Conservation (phyloP, 2,329 filamentous ascomycete genomes). For the Ambrosiella cleistominuta region DNA sequence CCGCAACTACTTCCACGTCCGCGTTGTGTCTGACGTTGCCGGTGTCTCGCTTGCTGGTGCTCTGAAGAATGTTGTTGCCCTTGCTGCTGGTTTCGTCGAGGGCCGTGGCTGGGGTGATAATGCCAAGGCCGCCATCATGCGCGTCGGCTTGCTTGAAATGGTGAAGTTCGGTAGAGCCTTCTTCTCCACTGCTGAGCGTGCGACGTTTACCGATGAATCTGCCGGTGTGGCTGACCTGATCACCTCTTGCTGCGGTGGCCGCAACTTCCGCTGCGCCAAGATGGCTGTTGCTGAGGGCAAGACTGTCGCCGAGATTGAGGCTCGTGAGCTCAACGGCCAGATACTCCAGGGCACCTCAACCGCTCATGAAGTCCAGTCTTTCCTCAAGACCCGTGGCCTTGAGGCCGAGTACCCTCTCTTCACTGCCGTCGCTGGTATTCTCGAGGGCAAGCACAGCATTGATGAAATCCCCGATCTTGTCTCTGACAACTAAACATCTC, state of each 20-base stretch:
- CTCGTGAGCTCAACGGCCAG: slow-evolving; percentile 82
- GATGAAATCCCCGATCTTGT: slow-evolving; percentile 65
- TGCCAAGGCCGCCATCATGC: slow-evolving; percentile 96
- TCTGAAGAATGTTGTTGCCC: slow-evolving; percentile 88
- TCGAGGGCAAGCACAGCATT: slow-evolving; percentile 58
- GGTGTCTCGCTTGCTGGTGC: slow-evolving; percentile 89
- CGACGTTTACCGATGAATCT: slow-evolving; percentile 92
- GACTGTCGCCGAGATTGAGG: slow-evolving; percentile 73
- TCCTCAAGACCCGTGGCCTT: slow-evolving; percentile 59
- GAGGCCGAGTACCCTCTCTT: slow-evolving; percentile 83
- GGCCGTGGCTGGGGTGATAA: slow-evolving; percentile 97
- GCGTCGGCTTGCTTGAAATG: slow-evolving; percentile 88
- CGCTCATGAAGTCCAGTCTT: slow-evolving; percentile 76
- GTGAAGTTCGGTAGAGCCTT: slow-evolving; percentile 89
- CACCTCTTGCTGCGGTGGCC: slow-evolving; percentile 77
- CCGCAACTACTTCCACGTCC: slow-evolving; percentile 92
- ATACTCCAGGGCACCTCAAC: slow-evolving; percentile 91
- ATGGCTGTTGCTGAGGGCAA: slow-evolving; percentile 65
- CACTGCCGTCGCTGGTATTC: slow-evolving; percentile 64
- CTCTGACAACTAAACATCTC: slow-evolving; percentile 17
- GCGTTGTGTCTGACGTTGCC: slow-evolving; percentile 85
- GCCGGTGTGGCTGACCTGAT: slow-evolving; percentile 91
- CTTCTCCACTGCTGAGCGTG: slow-evolving; percentile 66
- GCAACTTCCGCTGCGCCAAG: slow-evolving; percentile 89
- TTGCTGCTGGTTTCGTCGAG: slow-evolving; percentile 88